These are phyloP conservation scores for Isoetes taiwanensis DNA, from an alignment of 75 land plant genomes.

Conservation along the genomic window DNA sequence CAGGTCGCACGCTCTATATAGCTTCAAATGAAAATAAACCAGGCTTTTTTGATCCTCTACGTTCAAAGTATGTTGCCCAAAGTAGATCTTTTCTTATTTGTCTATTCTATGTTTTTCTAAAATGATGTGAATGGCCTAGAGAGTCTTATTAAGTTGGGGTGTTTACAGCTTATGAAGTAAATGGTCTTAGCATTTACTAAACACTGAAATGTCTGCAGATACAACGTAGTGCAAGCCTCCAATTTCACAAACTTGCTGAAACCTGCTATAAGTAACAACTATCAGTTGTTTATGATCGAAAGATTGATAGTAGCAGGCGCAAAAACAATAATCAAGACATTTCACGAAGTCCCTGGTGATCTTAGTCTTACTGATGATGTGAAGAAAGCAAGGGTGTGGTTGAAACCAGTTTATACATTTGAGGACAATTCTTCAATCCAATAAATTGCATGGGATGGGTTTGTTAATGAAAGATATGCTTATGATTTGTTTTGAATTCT, in stretches of 20 bases:
- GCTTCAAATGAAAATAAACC: constrained; percentile 83
- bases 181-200: too few relatives aligned
- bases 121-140: too few relatives aligned
- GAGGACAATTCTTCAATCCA: too few relatives aligned
- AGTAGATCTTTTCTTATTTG: not conserved
- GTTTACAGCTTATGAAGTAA: too few relatives aligned
- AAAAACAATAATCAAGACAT: constrained; percentile 58
- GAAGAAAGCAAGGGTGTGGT: too few relatives aligned
- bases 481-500: too few relatives aligned
- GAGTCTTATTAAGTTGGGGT: too few relatives aligned
- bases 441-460: too few relatives aligned
- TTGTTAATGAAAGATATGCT: too few relatives aligned
- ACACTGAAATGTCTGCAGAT: too few relatives aligned
- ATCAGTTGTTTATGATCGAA: constrained; percentile 81
- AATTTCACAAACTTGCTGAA: constrained; percentile 60
- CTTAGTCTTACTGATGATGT: constrained; percentile 76
- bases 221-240: constrained; percentile 54
- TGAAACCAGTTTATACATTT: too few relatives aligned
- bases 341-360: constrained; percentile 57
- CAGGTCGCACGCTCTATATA: constrained; percentile 72
- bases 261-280: constrained; percentile 66
- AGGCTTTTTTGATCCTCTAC: constrained; percentile 60
- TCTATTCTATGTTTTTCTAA: too few relatives aligned
- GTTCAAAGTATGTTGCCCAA: constrained; percentile 38
- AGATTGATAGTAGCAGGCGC: constrained; percentile 62